phyloP scores from a whole-genome alignment of 2,329 filamentous ascomycete species.

The Teratosphaeria gauchensis region DNA sequence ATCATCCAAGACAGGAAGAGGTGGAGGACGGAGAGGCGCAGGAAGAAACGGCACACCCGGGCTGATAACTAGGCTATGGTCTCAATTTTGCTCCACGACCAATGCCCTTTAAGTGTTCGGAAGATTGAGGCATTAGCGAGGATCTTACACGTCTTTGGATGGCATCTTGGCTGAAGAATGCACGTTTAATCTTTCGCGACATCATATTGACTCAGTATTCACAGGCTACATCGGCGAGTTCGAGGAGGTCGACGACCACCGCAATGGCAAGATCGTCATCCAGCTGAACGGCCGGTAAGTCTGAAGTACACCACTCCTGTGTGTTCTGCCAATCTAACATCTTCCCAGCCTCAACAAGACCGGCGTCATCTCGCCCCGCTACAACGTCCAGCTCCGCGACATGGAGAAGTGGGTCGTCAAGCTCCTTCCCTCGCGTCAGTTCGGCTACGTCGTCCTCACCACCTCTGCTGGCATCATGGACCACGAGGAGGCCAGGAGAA shows the following conservation, averaged over 20 bases:
- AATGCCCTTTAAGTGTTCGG: slow-evolving; percentile 99
- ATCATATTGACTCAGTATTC: slow-evolving; percentile 48
- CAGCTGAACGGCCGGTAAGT: slow-evolving; percentile 86
- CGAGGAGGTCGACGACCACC: slow-evolving; percentile 99
- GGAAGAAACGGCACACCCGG: slow-evolving; percentile 46
- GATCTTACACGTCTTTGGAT: slow-evolving; percentile 96
- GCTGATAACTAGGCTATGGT: slow-evolving; percentile 99
- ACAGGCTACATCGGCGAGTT: slow-evolving; percentile 98
- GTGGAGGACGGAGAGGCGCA: background rate
- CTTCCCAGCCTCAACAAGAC: slow-evolving; percentile 75
- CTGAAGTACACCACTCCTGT: slow-evolving; percentile 7
- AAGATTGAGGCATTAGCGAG: slow-evolving; percentile 69
- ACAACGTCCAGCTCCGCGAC: slow-evolving; percentile 96
- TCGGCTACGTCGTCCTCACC: slow-evolving; percentile 98
- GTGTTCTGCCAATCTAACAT: background rate
- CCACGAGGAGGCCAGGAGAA: slow-evolving; percentile 97
- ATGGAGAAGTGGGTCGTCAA: slow-evolving; percentile 99
- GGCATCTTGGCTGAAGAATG: slow-evolving; percentile 56
- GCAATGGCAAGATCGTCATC: slow-evolving; percentile 98
- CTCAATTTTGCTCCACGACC: slow-evolving; percentile 64
- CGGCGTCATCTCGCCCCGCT: slow-evolving; percentile 97
- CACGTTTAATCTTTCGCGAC: slow-evolving; percentile 94
- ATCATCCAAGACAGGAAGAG: background rate
- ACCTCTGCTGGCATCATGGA: slow-evolving; percentile 99
- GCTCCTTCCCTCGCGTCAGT: slow-evolving; percentile 98